Conservation (phyloP, 768 basidiomycete species). For the Xerocomellus chrysenteron region DNA sequence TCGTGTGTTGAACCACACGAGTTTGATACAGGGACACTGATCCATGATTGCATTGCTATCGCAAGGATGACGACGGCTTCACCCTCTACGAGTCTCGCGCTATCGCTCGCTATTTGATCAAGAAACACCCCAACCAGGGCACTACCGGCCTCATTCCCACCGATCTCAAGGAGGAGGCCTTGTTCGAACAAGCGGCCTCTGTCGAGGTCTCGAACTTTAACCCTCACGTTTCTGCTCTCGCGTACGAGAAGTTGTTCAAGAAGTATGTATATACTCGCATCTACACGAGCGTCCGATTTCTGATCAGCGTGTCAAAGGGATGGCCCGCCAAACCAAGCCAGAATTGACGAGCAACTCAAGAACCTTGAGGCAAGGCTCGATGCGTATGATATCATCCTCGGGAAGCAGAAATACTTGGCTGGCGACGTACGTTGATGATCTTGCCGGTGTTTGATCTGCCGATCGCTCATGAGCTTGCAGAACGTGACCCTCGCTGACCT, state of each 20-base stretch:
- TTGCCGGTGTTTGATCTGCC: neutral
- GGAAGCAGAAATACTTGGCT: conserved; percentile 54
- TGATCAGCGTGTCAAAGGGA: conserved; percentile 16
- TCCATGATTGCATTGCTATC: neutral
- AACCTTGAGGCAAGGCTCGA: conserved; percentile 41
- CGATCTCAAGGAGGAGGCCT: conserved; percentile 33
- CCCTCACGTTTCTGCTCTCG: conserved; percentile 37
- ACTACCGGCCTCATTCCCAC: conserved; percentile 47
- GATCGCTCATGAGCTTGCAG: conserved; percentile 21
- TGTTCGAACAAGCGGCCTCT: conserved; percentile 37
- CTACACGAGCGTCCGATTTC: neutral
- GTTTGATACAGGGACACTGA: neutral
- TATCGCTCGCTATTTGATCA: conserved; percentile 56
- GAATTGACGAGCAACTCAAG: conserved; percentile 9
- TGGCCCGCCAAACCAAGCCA: conserved; percentile 21
- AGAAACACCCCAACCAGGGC: conserved; percentile 53
- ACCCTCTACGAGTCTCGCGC: conserved; percentile 62
- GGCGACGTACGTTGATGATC: conserved; percentile 44
- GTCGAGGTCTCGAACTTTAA: conserved; percentile 57
- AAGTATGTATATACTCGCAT: conserved; percentile 31
- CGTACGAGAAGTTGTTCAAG: conserved; percentile 53
- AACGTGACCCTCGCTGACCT: conserved; percentile 57
- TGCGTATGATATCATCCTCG: conserved; percentile 52
- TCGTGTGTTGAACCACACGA: conserved; percentile 24
- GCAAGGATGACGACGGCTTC: conserved; percentile 60